A percentile compares a stretch with the other conserved stretches of the same genome.
Conservation (phyloP, 495 filamentous ascomycete species). For the Penicillium manginii region DNA sequence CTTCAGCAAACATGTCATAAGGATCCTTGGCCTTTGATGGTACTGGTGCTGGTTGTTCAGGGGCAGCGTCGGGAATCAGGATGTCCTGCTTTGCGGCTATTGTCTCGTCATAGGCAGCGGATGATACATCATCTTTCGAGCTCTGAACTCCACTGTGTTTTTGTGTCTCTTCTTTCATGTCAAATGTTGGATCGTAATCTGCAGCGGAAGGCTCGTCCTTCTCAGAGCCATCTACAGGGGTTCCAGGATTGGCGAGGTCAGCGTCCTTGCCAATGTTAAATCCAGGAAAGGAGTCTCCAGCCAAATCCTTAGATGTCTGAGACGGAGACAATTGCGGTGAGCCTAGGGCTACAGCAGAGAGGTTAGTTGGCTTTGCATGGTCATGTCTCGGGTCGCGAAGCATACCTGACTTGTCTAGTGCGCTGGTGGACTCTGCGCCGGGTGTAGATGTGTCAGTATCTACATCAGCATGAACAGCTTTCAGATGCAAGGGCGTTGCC, state of each 20-base stretch:
- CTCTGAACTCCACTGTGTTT: constrained; percentile 66
- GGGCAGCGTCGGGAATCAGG: constrained; percentile 50
- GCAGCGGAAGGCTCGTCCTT: constrained; percentile 87
- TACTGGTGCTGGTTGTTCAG: constrained; percentile 37
- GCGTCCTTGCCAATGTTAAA: constrained; percentile 61
- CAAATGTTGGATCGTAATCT: constrained; percentile 90
- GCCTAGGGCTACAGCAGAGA: constrained; percentile 1
- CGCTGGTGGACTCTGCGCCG: constrained; percentile 41
- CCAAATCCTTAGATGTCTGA: constrained; percentile 47
- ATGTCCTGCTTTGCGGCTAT: constrained; percentile 58
- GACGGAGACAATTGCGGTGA: constrained; percentile 18
- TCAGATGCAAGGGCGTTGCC: constrained; percentile 73
- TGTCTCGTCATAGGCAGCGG: constrained; percentile 64
- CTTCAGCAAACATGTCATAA: constrained; percentile 96
- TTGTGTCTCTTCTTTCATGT: constrained; percentile 87
- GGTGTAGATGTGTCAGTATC: constrained; percentile 60
- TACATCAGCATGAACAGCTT: constrained; percentile 67
- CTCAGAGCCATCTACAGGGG: constrained; percentile 54
- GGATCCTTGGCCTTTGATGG: constrained; percentile 55
- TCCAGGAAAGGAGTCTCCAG: constrained; percentile 54
- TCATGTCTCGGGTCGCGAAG: constrained; percentile 1
- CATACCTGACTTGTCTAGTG: constrained; percentile 36
- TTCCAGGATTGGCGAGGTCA: constrained; percentile 67
- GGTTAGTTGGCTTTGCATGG: constrained; percentile 6
- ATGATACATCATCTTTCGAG: constrained; percentile 58